Evolutionary conservation across 441 rosid species (phyloP), one percentile per base, ranked within the genome.

Genomic region (Erysimum pusillum): DNA sequence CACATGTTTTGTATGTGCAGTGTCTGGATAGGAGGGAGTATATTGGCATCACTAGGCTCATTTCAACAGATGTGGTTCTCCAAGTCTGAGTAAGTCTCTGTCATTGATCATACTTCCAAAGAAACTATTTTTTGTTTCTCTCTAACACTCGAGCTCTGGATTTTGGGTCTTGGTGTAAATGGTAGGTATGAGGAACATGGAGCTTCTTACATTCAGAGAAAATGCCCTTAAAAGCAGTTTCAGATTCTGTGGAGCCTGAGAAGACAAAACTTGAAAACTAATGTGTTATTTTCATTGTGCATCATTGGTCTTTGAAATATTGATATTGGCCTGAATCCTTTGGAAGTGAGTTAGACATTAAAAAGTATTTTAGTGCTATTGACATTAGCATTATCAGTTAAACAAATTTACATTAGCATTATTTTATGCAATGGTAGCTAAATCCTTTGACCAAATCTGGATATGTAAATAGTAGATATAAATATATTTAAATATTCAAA

Each of bases 61-160:
- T 96, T 96, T 82, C 98, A 96, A 87, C 98, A 96, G 81, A 96
- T 94, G 98, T 96, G 98, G 99, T 89, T 96, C 89, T 96, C 99
- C 67, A 96, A 93, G 77, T 79, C 98, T 0, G 98, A 96, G 99
- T 96, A 87, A 89, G 97, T 83, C 66, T 28, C 6, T 18, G 34
- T 12, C 48, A 44, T 31, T 59, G 36, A 32, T 58, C 53, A 54
- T 0, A 5, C 54, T 57, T 36, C 10, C 53, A 58, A 53, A 31
- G 52, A 49, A 60, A 74, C 61, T 35, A 6, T 32, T 35, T 59
- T 15, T 20, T 34, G 62, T 41, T 66, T 6, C 72, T 69, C 65
- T 20, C 57, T 3, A 0, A 18, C 65, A 52, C 54, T 28, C 41
- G 35, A 67, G 63, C 45, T 56, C 54, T 17, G 34, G 25, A 28